Evolutionary conservation across 495 filamentous ascomycete genomes (phyloP), one percentile per base, ranked within the genome.

Genomic region (Margaritispora aquatica): DNA sequence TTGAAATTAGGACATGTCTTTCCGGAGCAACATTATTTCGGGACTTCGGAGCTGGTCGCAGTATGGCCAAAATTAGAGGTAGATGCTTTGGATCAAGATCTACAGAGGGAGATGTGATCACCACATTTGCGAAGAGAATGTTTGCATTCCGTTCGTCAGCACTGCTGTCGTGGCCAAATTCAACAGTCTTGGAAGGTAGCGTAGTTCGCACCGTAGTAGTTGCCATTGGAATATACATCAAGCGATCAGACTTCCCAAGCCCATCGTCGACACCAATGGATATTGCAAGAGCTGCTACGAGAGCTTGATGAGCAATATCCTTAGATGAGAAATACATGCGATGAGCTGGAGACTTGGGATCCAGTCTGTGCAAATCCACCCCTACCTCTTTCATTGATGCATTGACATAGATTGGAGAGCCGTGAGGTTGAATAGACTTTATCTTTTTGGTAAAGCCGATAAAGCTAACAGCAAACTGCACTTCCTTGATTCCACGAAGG

Each of bases 251-350:
- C 69, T 89, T 89, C 10, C 88, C 88, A 17, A 84, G 80, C 24
- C 90, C 89, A 71, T 97, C 90, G 66, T 96, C 92, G 47, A 99
- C 76, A 58, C 90, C 94, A 57, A 97, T 79, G 1, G 92, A 92
- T 34, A 97, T 86, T 4, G 94, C 95, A 21, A 97, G 87, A 4
- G 90, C 94, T 19, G 94, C 92, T 26, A 95, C 78, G 46, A 99
- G 79, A 22, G 94, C 94, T 77, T 99, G 92, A 68, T 99, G 94
- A 20, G 94, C 94, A 62, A 97, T 83, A 65, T 97, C 95, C 54
- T 88, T 84, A 11, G 88, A 84, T 15, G 92, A 91, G 70, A 99
- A 99, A 74, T 99, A 99, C 94, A 99, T 99, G 54, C 92, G 87
- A 80, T 99, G 94, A 2, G 92, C 93, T 0, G 94, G 92, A 36